phyloP scores from a whole-genome alignment of 2,329 filamentous ascomycete genomes.

The Pleomassaria siparia region DNA sequence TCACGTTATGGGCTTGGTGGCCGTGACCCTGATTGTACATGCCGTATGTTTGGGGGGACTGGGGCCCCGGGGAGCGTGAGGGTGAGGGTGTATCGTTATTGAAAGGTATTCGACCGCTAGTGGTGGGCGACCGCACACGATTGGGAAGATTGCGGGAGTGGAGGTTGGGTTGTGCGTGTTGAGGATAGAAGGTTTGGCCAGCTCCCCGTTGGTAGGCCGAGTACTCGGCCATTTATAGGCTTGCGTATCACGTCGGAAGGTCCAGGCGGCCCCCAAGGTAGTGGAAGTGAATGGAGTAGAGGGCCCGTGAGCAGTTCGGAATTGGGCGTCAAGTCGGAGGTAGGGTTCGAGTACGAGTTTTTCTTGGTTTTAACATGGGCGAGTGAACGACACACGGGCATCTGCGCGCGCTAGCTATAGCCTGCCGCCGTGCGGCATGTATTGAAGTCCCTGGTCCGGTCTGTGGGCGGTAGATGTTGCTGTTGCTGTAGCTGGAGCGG shows the following conservation, averaged over 20 bases:
- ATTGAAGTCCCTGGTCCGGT: conserved; percentile 13
- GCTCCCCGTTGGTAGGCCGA: conserved; percentile 64
- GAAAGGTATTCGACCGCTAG: conserved; percentile 47
- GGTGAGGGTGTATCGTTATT: conserved; percentile 58
- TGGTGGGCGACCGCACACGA: conserved; percentile 51
- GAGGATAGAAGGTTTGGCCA: conserved; percentile 61
- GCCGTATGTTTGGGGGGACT: conserved; percentile 54
- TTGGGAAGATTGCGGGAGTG: conserved; percentile 48
- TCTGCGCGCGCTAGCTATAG: conserved; percentile 32
- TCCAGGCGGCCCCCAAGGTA: conserved; percentile 30
- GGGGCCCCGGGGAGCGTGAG: conserved; percentile 57
- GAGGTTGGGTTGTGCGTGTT: conserved; percentile 53
- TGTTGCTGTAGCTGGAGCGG: conserved; percentile 10
- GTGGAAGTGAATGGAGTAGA: conserved; percentile 28
- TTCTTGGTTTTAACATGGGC: conserved; percentile 55
- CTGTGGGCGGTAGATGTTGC: conserved; percentile 13
- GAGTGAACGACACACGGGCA: conserved; percentile 36
- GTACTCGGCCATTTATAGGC: conserved; percentile 67
- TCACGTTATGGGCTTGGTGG: conserved; percentile 72
- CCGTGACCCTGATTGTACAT: conserved; percentile 72
- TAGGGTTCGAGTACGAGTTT: conserved; percentile 48
- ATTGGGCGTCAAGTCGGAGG: conserved; percentile 43
- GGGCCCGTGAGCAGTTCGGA: conserved; percentile 26
- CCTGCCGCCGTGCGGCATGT: conserved; percentile 32
- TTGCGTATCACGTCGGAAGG: conserved; percentile 21